phyloP scores from a whole-genome alignment of 2,329 filamentous ascomycete species.

The Chaetomiaceae sp. region DNA sequence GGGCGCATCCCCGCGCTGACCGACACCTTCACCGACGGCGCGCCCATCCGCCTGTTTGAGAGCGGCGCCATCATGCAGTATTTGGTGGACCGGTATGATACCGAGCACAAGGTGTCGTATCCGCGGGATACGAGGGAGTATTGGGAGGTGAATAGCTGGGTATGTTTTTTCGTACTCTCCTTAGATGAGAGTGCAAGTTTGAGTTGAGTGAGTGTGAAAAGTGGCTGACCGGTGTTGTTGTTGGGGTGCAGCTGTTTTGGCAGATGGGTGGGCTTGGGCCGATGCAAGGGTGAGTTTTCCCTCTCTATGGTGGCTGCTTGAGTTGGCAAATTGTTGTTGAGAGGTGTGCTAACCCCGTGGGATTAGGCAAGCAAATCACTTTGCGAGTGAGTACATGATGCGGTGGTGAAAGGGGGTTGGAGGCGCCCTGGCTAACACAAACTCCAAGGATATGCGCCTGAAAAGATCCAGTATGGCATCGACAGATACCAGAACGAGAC shows the following conservation, averaged over 20 bases:
- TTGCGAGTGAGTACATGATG: conserved; percentile 48
- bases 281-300: conserved; percentile 57
- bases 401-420: too few relatives aligned
- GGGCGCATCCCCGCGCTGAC: conserved; percentile 85
- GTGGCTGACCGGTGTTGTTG: neutral
- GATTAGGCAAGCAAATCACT: conserved; percentile 69
- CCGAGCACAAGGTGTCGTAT: conserved; percentile 76
- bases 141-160: conserved; percentile 78
- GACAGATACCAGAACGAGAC: conserved; percentile 81
- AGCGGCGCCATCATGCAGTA: conserved; percentile 81
- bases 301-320: too few relatives aligned
- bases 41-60: conserved; percentile 74
- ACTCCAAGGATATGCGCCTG: conserved; percentile 67
- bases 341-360: conserved; percentile 2
- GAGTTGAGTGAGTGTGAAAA: too few relatives aligned
- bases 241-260: conserved; percentile 40
- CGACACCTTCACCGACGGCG: conserved; percentile 69
- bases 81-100: conserved; percentile 75
- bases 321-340: too few relatives aligned
- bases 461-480: conserved; percentile 77
- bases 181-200: too few relatives aligned
- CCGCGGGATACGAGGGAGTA: conserved; percentile 66
- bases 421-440: neutral
- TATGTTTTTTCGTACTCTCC: conserved; percentile 28
- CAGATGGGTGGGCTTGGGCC: conserved; percentile 78